Percentiles rank a stretch among this genome's conserved stretches.
Conservation (phyloP, 441 rosid genomes). For the Eruca vesicaria region DNA sequence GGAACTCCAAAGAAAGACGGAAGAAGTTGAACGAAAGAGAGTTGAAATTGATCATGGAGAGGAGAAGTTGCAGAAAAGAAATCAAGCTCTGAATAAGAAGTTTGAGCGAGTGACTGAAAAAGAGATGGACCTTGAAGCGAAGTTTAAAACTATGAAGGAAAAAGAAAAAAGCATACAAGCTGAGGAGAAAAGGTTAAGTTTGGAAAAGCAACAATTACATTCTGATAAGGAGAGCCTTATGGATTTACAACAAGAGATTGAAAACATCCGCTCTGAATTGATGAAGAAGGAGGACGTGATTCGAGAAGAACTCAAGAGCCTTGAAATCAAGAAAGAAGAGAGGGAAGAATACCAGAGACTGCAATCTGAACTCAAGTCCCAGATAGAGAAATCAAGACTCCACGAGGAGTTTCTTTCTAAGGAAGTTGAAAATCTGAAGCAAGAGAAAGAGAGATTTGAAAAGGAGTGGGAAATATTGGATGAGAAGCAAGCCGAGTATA, state of each 20-base stretch:
- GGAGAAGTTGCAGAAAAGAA: slow-evolving; percentile 69
- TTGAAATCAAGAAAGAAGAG: slow-evolving; percentile 57
- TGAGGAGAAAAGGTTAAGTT: slow-evolving; percentile 56
- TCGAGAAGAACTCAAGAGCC: slow-evolving; percentile 52
- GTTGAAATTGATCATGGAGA: slow-evolving; percentile 58
- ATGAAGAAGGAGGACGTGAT: slow-evolving; percentile 53
- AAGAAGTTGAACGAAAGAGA: slow-evolving; percentile 48
- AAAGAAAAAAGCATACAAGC: slow-evolving; percentile 58
- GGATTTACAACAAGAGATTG: slow-evolving; percentile 57
- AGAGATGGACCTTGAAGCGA: slow-evolving; percentile 73
- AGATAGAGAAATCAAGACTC: slow-evolving; percentile 58
- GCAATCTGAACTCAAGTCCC: slow-evolving; percentile 71
- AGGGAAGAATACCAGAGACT: slow-evolving; percentile 62
- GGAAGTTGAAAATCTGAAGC: slow-evolving; percentile 69
- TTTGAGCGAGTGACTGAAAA: slow-evolving; percentile 74
- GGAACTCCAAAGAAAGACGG: slow-evolving; percentile 55
- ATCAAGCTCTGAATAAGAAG: slow-evolving; percentile 63
- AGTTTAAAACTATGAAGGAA: slow-evolving; percentile 58
- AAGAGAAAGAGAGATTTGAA: slow-evolving; percentile 75
- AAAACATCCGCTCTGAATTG: slow-evolving; percentile 60
- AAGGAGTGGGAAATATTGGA: slow-evolving; percentile 82
- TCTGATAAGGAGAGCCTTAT: slow-evolving; percentile 54
- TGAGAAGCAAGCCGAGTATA: slow-evolving; percentile 60
- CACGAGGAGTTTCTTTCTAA: slow-evolving; percentile 67
- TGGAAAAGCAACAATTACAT: slow-evolving; percentile 57